Conservation (phyloP, 768 basidiomycete species). For the Termitomyces eurrhizus region DNA sequence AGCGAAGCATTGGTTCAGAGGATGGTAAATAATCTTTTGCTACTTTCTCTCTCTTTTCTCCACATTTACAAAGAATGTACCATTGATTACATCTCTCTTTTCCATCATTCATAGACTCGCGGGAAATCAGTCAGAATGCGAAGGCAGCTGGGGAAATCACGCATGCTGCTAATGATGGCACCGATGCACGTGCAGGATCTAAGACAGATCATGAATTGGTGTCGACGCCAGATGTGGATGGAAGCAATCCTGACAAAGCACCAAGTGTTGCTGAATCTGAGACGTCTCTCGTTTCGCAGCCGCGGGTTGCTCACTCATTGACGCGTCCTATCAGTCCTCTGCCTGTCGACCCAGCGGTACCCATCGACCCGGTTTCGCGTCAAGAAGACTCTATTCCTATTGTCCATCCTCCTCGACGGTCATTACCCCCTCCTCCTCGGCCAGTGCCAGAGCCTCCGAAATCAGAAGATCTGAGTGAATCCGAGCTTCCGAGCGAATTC, state of each 20-base stretch:
- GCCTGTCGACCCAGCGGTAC: slow-evolving; percentile 8
- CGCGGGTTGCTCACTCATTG: slow-evolving; percentile 10
- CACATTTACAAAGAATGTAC: slow-evolving; percentile 17
- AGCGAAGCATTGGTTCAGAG: slow-evolving; percentile 11
- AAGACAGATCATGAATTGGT: slow-evolving; percentile 11
- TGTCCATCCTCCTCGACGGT: slow-evolving; percentile 6
- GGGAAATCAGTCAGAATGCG: slow-evolving; percentile 7
- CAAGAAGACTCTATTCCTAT: background rate
- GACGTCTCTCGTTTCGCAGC: slow-evolving; percentile 10
- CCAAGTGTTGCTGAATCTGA: slow-evolving; percentile 6
- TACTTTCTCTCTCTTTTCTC: slow-evolving; percentile 16
- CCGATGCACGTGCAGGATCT: slow-evolving; percentile 7
- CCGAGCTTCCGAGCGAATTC: slow-evolving; percentile 1
- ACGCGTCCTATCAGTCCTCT: slow-evolving; percentile 12
- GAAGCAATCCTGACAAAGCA: slow-evolving; percentile 1
- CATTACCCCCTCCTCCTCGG: slow-evolving; percentile 19
- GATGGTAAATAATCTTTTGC: slow-evolving; percentile 24
- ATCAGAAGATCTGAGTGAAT: slow-evolving; percentile 17
- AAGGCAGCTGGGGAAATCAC: slow-evolving; percentile 6
- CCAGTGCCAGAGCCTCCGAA: slow-evolving; percentile 26
- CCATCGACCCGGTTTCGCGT: slow-evolving; percentile 6
- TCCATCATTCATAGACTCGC: slow-evolving; percentile 15
- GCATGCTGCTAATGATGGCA: slow-evolving; percentile 11
- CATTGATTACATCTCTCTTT: slow-evolving; percentile 24
- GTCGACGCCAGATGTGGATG: slow-evolving; percentile 3